These are phyloP conservation scores for barrel medic (Medicago truncatula) DNA, from an alignment of 306 rosid species.

Conservation along the genomic window DNA sequence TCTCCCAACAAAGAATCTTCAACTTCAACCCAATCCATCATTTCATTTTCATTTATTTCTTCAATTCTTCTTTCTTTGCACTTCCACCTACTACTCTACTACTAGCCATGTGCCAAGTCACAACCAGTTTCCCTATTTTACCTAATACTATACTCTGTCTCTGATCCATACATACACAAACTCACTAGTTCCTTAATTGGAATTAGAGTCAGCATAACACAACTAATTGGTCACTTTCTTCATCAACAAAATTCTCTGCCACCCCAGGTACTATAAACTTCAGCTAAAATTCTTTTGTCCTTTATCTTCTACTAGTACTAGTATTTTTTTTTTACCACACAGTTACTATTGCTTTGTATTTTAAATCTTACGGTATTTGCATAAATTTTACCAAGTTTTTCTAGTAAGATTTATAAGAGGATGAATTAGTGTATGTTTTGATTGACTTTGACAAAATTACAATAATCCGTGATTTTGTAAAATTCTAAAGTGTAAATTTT, in stretches of 20 bases:
- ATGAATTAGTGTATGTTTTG: too few species aligned
- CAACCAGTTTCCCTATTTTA: not conserved
- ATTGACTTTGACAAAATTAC: too few species aligned
- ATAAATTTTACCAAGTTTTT: too few species aligned
- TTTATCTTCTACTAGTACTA: too few species aligned
- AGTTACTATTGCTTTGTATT: too few species aligned
- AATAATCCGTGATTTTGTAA: too few species aligned
- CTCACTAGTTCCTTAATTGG: not conserved
- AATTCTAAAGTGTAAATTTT: too few species aligned
- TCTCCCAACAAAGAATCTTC: slow-evolving; percentile 5
- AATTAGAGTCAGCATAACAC: not conserved
- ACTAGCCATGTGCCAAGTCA: not conserved
- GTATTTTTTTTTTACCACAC: too few species aligned
- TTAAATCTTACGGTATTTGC: too few species aligned
- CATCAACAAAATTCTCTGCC: not conserved
- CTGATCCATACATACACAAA: not conserved
- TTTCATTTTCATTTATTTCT: not conserved
- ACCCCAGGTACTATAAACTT: not conserved
- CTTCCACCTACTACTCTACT: not conserved
- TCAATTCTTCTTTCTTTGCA: not conserved
- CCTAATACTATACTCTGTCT: not conserved
- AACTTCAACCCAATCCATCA: not conserved
- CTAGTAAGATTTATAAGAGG: too few species aligned
- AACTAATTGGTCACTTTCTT: not conserved
- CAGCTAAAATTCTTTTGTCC: too few species aligned